phyloP scores from a whole-genome alignment of 1,284 basidiomycete genomes.

The Naganishia cerealis region DNA sequence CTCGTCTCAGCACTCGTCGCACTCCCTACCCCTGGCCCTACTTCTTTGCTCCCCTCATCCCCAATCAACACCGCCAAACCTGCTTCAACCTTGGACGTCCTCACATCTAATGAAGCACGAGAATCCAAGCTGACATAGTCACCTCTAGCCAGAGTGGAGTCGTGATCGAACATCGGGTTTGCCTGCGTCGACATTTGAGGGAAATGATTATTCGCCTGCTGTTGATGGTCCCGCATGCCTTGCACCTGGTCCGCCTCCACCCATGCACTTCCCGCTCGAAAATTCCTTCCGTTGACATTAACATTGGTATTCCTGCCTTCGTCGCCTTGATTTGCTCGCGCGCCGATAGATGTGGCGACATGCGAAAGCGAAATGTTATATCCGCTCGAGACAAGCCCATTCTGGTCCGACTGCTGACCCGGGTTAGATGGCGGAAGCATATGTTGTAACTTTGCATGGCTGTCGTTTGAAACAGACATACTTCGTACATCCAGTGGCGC shows the following conservation, averaged over 20 bases:
- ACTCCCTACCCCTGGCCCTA: conserved; percentile 20
- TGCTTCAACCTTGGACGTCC: not conserved
- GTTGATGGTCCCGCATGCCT: not conserved
- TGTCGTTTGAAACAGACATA: not conserved
- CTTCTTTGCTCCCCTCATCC: conserved; percentile 10
- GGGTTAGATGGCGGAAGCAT: not conserved
- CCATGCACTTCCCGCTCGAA: not conserved
- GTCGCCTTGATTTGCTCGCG: not conserved
- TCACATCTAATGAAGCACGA: not conserved
- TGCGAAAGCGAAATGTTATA: conserved; percentile 18
- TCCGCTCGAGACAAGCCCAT: conserved; percentile 25
- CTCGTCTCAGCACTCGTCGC: conserved; percentile 16
- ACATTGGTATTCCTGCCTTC: not conserved
- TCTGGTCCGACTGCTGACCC: not conserved
- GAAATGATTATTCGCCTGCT: not conserved
- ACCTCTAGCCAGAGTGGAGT: not conserved
- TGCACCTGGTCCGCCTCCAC: not conserved
- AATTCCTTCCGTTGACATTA: not conserved
- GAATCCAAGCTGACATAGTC: conserved; percentile 2
- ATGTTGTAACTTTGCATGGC: not conserved
- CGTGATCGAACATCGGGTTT: not conserved
- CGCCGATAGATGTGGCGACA: not conserved
- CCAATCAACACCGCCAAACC: not conserved
- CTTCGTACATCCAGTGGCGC: not conserved
- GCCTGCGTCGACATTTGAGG: not conserved